These are phyloP conservation scores for Aspergillus mulundensis DNA, from an alignment of 495 filamentous ascomycete genomes.

Conservation along the genomic window DNA sequence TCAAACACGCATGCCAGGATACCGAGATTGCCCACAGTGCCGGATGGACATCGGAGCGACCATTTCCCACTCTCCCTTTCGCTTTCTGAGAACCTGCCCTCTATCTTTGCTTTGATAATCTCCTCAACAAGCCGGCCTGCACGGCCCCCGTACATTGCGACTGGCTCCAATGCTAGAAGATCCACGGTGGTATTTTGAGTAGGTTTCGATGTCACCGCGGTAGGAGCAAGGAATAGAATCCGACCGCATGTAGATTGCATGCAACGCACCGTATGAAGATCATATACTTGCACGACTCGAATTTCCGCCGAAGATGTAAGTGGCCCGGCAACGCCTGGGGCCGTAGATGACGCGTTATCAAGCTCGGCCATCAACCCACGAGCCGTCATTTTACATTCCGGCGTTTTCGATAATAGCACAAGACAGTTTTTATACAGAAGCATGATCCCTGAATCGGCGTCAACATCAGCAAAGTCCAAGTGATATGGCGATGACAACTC, in stretches of 20 bases:
- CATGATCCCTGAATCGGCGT: conserved; percentile 61
- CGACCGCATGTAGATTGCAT: conserved; percentile 72
- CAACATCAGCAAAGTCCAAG: conserved; percentile 28
- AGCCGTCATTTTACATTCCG: conserved; percentile 59
- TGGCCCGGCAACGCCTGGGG: conserved; percentile 33
- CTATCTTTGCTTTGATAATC: conserved; percentile 77
- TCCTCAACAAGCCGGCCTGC: conserved; percentile 79
- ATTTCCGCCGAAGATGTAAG: conserved; percentile 50
- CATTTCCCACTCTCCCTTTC: conserved; percentile 77
- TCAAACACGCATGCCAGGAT: conserved; percentile 76
- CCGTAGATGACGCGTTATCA: conserved; percentile 54
- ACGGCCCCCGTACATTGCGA: conserved; percentile 73
- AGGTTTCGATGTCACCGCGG: conserved; percentile 51
- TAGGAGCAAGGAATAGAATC: conserved; percentile 66
- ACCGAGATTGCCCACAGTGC: conserved; percentile 56
- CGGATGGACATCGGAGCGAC: conserved; percentile 65
- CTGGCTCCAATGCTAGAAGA: conserved; percentile 50
- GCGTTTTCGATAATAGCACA: conserved; percentile 67
- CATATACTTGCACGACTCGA: conserved; percentile 66
- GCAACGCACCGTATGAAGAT: conserved; percentile 66
- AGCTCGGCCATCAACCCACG: conserved; percentile 77
- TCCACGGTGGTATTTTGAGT: conserved; percentile 50
- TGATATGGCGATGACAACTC: conserved; percentile 74
- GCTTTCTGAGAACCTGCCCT: conserved; percentile 72
- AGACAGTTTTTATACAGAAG: conserved; percentile 81